A percentile compares a stretch with the other conserved stretches of the same genome.
Evolutionary conservation across 352 stramenopile species (phyloP).

Genomic region (Phytophthora sp.): DNA sequence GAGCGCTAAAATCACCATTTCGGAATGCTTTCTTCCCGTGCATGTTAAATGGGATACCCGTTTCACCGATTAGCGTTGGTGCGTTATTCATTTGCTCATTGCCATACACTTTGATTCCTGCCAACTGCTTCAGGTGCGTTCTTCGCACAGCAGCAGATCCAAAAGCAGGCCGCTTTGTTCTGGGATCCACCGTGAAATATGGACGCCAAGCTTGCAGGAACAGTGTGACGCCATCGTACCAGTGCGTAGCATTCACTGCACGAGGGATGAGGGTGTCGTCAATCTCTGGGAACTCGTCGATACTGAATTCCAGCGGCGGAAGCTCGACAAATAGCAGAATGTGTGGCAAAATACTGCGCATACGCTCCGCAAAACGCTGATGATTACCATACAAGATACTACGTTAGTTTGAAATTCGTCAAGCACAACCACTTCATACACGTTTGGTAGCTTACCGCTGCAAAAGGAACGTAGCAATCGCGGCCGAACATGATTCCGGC

Average conservation of each 20-base stretch:
- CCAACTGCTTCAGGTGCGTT: slow-evolving; percentile 66
- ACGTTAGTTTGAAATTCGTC: neutral
- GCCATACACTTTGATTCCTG: slow-evolving; percentile 60
- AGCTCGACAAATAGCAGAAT: slow-evolving; percentile 84
- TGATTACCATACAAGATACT: slow-evolving; percentile 3
- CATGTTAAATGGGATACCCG: slow-evolving; percentile 77
- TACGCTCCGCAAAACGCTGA: slow-evolving; percentile 58
- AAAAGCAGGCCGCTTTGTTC: slow-evolving; percentile 70
- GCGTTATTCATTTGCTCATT: slow-evolving; percentile 54
- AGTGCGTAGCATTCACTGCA: slow-evolving; percentile 90
- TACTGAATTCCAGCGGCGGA: slow-evolving; percentile 76
- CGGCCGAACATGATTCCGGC: slow-evolving; percentile 66
- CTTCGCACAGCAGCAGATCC: slow-evolving; percentile 58
- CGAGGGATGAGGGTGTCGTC: slow-evolving; percentile 53
- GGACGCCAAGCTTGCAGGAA: slow-evolving; percentile 75
- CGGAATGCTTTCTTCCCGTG: slow-evolving; percentile 47
- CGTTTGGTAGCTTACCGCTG: slow-evolving; percentile 36
- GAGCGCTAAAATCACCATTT: slow-evolving; percentile 50
- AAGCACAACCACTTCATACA: neutral
- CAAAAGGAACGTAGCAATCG: slow-evolving; percentile 89
- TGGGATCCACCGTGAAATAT: slow-evolving; percentile 79
- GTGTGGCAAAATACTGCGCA: slow-evolving; percentile 65
- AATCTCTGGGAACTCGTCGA: slow-evolving; percentile 74
- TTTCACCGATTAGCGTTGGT: slow-evolving; percentile 73
- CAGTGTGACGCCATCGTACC: slow-evolving; percentile 91